Base-by-base conservation (phyloP, 768 basidiomycete genomes). In the Tricholoma sp. region DNA sequence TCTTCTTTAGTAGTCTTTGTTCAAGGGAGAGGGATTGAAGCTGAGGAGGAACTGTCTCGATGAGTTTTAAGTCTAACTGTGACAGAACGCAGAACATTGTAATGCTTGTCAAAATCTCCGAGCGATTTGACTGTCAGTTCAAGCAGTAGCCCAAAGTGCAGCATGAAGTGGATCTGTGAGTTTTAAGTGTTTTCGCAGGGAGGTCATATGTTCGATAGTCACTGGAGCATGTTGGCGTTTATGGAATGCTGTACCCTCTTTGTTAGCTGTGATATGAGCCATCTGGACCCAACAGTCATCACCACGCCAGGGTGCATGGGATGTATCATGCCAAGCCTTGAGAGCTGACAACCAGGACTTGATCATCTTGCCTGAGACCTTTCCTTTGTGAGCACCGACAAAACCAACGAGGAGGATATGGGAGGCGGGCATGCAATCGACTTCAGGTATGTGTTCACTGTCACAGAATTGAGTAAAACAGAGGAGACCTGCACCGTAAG, bases 401-500 rank as follows among this genome's bases (percentile, higher is more conserved):
- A 77, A 78, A 8, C 63, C 61, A 0, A 67, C 43, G 3, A 78
- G 58, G 3, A 76, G 66, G 11, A 59, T 16, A 6, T 69, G 59
- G 3, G 63, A 64, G 0, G 71, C 76, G 0, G 71, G 76, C 70
- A 74, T 76, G 11, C 65, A 64, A 4, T 43, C 46, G 7, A 19
- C 52, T 54, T 77, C 71, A 0, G 69, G 46, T 4, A 78, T 69
- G 2, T 52, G 4, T 1, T 58, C 22, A 2, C 45, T 32, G 54
- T 79, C 68, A 43, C 50, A 76, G 56, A 72, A 78, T 54, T 77
- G 71, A 0, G 63, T 69, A 64, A 72, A 78, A 0, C 65, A 58
- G 0, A 73, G 65, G 0, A 73, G 57, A 10, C 75, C 72, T 0
- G 73, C 70, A 11, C 65, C 72, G 57, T 78, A 76, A 11, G 50